Conservation (phyloP, 805 yeast genomes). For the Saturnispora ahearnii region DNA sequence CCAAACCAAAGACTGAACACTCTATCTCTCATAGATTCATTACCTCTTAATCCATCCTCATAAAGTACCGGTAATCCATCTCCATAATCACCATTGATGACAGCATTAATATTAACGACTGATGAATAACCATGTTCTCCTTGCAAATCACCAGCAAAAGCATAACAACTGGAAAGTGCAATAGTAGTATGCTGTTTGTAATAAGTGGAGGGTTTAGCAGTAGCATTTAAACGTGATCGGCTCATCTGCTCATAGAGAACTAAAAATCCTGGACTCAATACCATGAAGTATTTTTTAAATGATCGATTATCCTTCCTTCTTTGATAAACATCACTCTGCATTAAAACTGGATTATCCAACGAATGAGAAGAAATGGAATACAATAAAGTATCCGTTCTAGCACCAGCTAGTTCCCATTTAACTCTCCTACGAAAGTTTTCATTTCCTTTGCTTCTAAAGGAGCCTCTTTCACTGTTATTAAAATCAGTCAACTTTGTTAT, state of each 20-base stretch:
- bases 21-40: conserved; percentile 66
- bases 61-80: conserved; percentile 62
- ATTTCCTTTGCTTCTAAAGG: conserved; percentile 45
- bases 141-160: conserved; percentile 44
- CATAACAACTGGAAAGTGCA: conserved; percentile 58
- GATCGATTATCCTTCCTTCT: conserved; percentile 62
- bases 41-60: conserved; percentile 75
- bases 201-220: conserved; percentile 37
- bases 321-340: conserved; percentile 59
- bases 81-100: conserved; percentile 32
- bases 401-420: conserved; percentile 49
- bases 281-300: conserved; percentile 52
- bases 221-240: conserved; percentile 36
- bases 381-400: conserved; percentile 41
- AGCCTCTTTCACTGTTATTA: conserved; percentile 41
- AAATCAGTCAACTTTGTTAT: conserved; percentile 34
- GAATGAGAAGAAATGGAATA: conserved; percentile 52
- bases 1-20: conserved; percentile 86
- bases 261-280: conserved; percentile 64
- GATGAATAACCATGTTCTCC: conserved; percentile 23
- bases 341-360: conserved; percentile 48
- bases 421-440: conserved; percentile 5
- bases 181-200: conserved; percentile 49
- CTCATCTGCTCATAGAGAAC: conserved; percentile 44
- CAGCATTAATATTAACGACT: not conserved